These are phyloP conservation scores for Umbilicus rupestris DNA, from an alignment of 164 flowering plant genomes.

Conservation along the genomic window DNA sequence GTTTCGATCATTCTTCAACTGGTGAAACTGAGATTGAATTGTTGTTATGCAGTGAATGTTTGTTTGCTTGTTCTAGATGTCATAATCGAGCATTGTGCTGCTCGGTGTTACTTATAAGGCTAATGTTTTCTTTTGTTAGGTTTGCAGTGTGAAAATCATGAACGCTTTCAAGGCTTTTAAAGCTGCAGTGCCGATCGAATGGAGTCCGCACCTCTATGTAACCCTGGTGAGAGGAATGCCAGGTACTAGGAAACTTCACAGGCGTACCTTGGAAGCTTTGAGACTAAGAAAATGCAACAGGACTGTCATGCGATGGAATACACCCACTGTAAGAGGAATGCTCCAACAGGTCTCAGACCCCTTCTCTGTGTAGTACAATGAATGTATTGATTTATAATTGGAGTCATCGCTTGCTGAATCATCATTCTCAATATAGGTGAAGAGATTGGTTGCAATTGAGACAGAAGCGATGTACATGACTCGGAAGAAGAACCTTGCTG, in stretches of 20 bases:
- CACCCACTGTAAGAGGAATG: slow-evolving; percentile 90
- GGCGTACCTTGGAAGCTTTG: slow-evolving; percentile 75
- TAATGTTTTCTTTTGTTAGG: no score
- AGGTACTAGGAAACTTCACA: slow-evolving; percentile 71
- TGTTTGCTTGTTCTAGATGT: no score
- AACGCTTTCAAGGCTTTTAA: slow-evolving; percentile 85
- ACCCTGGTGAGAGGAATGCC: slow-evolving; percentile 84
- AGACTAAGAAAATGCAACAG: slow-evolving; percentile 70
- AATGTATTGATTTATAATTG: neutral
- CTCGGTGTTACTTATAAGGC: no score
- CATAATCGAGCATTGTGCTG: no score
- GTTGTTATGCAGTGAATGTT: no score
- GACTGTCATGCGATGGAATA: slow-evolving; percentile 80
- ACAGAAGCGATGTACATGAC: slow-evolving; percentile 89
- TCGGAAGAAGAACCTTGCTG: slow-evolving; percentile 48
- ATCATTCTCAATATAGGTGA: slow-evolving; percentile 38
- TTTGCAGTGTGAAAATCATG: slow-evolving; percentile 23
- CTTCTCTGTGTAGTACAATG: no score
- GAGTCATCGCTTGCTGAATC: neutral
- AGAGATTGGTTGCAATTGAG: slow-evolving; percentile 80
- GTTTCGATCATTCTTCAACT: no score
- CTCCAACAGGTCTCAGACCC: slow-evolving; percentile 55
- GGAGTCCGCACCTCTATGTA: slow-evolving; percentile 70
- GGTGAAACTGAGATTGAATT: no score
- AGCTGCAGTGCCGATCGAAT: slow-evolving; percentile 61